Conservation (phyloP, 768 basidiomycete species). For the Heimioporus sp. region DNA sequence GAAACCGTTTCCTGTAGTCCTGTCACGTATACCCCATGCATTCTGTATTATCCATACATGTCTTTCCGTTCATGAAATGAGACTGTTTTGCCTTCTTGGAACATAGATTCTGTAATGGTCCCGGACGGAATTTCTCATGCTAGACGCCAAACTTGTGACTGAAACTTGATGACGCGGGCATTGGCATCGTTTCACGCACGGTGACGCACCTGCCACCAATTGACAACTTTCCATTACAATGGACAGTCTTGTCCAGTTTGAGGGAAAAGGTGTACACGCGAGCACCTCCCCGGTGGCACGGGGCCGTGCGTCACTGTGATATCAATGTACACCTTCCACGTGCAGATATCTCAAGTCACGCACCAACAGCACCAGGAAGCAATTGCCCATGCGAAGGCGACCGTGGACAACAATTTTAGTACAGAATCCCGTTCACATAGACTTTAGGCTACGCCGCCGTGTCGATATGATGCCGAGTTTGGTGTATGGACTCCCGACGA, state of each 20-base stretch:
- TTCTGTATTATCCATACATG: slow-evolving; percentile 18
- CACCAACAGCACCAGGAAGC: too few species aligned
- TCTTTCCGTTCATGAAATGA: slow-evolving; percentile 1
- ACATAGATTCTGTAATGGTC: neutral
- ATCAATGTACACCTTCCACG: neutral
- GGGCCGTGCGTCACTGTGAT: too few species aligned
- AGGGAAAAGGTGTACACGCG: too few species aligned
- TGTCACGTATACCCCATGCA: slow-evolving; percentile 19
- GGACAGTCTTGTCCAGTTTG: too few species aligned
- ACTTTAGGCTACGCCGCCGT: slow-evolving; percentile 2
- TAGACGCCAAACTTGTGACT: neutral
- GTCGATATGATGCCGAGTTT: neutral
- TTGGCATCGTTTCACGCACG: too few species aligned
- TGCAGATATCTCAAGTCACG: neutral
- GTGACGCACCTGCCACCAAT: too few species aligned
- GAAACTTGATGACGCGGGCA: neutral
- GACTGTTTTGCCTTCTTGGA: neutral
- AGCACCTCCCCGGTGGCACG: too few species aligned
- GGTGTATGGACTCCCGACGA: too few species aligned
- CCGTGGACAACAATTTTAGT: neutral
- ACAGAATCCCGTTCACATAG: neutral
- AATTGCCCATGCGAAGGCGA: too few species aligned
- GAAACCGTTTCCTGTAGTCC: slow-evolving; percentile 14
- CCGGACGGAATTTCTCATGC: too few species aligned
- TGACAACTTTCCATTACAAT: too few species aligned